These are phyloP conservation scores for Chalciporus chontae DNA, from an alignment of 768 basidiomycete species.

Conservation along the genomic window DNA sequence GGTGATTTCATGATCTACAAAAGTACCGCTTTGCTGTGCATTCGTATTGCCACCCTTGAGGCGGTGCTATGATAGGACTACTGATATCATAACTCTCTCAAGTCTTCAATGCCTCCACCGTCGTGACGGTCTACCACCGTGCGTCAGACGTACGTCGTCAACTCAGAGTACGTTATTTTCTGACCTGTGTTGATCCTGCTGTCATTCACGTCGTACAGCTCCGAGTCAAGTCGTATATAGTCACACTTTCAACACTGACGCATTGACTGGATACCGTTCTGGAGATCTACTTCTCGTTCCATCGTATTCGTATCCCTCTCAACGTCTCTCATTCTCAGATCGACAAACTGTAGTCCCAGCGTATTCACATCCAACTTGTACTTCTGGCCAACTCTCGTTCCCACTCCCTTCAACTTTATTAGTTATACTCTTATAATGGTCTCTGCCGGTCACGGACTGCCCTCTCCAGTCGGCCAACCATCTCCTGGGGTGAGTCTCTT, in stretches of 20 bases:
- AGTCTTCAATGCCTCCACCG: too few relatives aligned
- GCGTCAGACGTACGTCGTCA: too few relatives aligned
- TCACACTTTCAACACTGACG: background rate
- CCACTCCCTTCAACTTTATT: background rate
- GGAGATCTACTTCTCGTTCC: background rate
- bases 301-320: background rate
- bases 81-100: too few relatives aligned
- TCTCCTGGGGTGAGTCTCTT: background rate
- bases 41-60: background rate
- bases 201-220: background rate
- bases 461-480: background rate
- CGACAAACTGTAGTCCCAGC: background rate
- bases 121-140: too few relatives aligned
- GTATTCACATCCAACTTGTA: background rate
- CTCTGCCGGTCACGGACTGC: slow-evolving; percentile 13
- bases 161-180: too few relatives aligned
- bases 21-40: background rate
- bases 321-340: too few relatives aligned
- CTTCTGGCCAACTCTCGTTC: background rate
- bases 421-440: slow-evolving; percentile 3
- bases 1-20: background rate
- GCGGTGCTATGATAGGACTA: too few relatives aligned
- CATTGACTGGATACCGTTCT: background rate
- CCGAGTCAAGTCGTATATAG: background rate
- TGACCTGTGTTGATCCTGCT: too few relatives aligned